A percentile compares a stretch with the other conserved stretches of the same genome.
phyloP scores from a whole-genome alignment of 2,329 filamentous ascomycete species.

The Ophiostoma tasmaniense region DNA sequence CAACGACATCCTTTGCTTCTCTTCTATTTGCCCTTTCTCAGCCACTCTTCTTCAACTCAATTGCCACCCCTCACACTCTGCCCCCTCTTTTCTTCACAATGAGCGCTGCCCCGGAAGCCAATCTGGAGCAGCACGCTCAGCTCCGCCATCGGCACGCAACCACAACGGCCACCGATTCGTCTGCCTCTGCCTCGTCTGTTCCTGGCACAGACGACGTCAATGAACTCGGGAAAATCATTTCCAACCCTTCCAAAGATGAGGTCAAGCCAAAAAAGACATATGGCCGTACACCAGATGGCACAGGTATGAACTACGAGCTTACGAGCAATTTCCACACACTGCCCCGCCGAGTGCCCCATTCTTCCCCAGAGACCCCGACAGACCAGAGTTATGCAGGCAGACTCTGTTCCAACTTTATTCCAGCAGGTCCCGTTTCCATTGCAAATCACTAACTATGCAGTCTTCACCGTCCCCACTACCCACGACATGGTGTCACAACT shows the following conservation, averaged over 20 bases:
- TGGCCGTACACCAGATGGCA: constrained; percentile 84
- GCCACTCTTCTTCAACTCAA: not conserved
- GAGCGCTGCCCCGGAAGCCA: constrained; percentile 15
- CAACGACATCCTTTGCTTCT: not conserved
- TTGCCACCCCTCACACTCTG: not conserved
- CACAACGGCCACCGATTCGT: not conserved
- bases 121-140: constrained; percentile 14
- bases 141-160: constrained; percentile 16
- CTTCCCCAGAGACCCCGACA: not conserved
- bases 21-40: not conserved
- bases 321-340: not conserved
- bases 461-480: constrained; percentile 90
- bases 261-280: constrained; percentile 62
- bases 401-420: not conserved
- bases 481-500: constrained; percentile 99
- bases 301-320: constrained; percentile 51
- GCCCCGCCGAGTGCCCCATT: constrained; percentile 2
- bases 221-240: not conserved
- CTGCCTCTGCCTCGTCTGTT: not conserved
- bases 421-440: no score
- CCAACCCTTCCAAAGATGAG: not conserved
- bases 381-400: no score
- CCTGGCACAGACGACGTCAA: constrained; percentile 1
- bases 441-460: constrained; percentile 38
- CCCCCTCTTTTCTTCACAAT: constrained; percentile 9